A percentile compares a stretch with the other conserved stretches of the same genome.
Evolutionary conservation across 2,329 filamentous ascomycete genomes (phyloP).

Genomic region (Sclerotinia glacialis): DNA sequence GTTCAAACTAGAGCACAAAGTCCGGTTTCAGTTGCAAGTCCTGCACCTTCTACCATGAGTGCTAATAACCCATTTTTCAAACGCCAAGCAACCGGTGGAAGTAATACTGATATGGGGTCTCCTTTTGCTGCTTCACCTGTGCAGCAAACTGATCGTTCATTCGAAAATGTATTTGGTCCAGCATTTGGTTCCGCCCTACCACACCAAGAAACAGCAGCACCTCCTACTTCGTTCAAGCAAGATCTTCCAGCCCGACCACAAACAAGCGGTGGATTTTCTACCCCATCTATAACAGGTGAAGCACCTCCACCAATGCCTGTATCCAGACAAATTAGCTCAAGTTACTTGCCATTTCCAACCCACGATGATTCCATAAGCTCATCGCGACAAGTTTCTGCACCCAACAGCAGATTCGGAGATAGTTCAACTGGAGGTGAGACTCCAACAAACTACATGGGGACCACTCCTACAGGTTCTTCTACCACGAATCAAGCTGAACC

Average conservation of each 20-base stretch:
- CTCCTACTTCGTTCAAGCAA: constrained; percentile 60
- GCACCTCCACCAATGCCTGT: constrained; percentile 63
- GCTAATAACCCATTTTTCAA: constrained; percentile 96
- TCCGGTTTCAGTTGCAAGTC: constrained; percentile 61
- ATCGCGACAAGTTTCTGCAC: constrained; percentile 74
- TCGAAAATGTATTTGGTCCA: constrained; percentile 84
- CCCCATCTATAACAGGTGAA: constrained; percentile 57
- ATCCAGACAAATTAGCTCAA: constrained; percentile 74
- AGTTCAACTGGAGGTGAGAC: constrained; percentile 41
- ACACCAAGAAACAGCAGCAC: constrained; percentile 43
- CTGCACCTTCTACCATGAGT: constrained; percentile 64
- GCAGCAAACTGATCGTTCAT: constrained; percentile 61
- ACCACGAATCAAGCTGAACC: constrained; percentile 29
- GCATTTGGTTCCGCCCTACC: constrained; percentile 51
- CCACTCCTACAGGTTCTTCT: constrained; percentile 38
- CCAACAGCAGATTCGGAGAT: constrained; percentile 63
- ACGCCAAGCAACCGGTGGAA: constrained; percentile 49
- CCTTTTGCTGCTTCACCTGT: constrained; percentile 43
- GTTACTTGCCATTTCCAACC: constrained; percentile 67
- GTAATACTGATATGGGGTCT: constrained; percentile 50
- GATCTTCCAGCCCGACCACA: constrained; percentile 31
- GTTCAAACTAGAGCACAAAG: constrained; percentile 35
- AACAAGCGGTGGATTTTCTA: constrained; percentile 31
- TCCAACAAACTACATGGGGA: constrained; percentile 40
- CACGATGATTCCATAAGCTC: constrained; percentile 69